Evolutionary conservation across 441 rosid species (phyloP).

Genomic region (Pelargonium australe): DNA sequence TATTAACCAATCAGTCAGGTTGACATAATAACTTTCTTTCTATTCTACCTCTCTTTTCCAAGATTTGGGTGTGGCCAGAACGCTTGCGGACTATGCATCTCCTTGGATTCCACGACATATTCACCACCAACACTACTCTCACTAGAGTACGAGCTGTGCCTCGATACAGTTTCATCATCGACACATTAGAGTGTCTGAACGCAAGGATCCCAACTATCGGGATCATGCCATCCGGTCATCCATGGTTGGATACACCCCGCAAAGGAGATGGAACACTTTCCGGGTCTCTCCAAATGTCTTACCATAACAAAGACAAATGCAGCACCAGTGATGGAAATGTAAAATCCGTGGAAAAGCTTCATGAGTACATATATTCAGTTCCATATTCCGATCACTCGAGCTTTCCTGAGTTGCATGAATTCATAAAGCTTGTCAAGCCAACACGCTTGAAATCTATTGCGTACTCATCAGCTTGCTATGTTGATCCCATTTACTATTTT

Average conservation of each 20-base stretch:
- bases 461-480: constrained; percentile 50
- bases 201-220: constrained; percentile 60
- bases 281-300: constrained; percentile 31
- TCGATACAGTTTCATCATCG: constrained; percentile 63
- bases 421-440: constrained; percentile 57
- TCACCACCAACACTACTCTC: constrained; percentile 60
- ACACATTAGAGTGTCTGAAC: constrained; percentile 58
- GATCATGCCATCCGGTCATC: constrained; percentile 86
- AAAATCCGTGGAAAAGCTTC: constrained; percentile 36
- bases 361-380: constrained; percentile 48
- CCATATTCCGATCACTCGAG: constrained; percentile 74
- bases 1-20: no score
- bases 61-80: constrained; percentile 97
- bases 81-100: constrained; percentile 78
- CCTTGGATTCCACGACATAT: constrained; percentile 51
- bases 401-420: constrained; percentile 56
- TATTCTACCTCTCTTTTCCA: constrained; percentile 13
- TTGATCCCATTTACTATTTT: constrained; percentile 58
- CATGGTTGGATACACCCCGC: constrained; percentile 45
- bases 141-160: constrained; percentile 81
- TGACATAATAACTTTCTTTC: not conserved
- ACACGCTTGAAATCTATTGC: constrained; percentile 57
- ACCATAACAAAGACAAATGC: constrained; percentile 25
- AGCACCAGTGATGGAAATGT: constrained; percentile 17
- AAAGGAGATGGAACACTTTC: constrained; percentile 36